phyloP scores from a whole-genome alignment of 345 rosid species.

The Aurinia saxatilis region DNA sequence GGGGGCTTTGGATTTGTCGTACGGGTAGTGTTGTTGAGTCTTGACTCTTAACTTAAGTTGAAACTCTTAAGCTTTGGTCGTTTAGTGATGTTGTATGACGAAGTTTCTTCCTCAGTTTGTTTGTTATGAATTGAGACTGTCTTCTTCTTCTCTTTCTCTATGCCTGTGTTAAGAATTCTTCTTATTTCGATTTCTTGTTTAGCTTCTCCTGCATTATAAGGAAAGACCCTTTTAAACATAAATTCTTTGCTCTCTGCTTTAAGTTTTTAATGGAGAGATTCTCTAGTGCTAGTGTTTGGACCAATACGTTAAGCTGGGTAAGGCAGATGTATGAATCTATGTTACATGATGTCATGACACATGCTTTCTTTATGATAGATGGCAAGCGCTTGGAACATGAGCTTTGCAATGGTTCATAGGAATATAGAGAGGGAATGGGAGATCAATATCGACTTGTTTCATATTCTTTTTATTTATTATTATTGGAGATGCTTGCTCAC shows the following conservation, averaged over 20 bases:
- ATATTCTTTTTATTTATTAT: conserved; percentile 36
- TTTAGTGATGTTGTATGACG: no score
- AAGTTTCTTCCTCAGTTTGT: no score
- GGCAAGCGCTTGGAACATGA: conserved; percentile 93
- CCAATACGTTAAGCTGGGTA: conserved; percentile 20
- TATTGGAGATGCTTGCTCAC: conserved; percentile 77
- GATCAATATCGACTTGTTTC: conserved; percentile 69
- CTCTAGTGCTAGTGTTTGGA: neutral
- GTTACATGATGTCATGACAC: conserved; percentile 74
- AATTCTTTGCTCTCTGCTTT: no score
- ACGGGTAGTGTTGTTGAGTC: neutral
- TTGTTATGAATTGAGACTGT: no score
- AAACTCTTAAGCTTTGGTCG: neutral
- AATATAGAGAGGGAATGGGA: conserved; percentile 86
- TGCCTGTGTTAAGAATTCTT: no score
- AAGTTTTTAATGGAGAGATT: neutral
- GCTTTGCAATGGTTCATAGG: conserved; percentile 93
- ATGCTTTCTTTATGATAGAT: conserved; percentile 96
- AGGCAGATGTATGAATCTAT: conserved; percentile 58
- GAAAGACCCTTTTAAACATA: no score
- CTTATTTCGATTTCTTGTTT: no score
- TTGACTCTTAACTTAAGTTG: neutral
- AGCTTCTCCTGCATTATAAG: no score
- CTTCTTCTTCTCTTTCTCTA: no score
- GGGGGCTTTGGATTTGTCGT: neutral